Base-by-base conservation (phyloP, 2,329 filamentous ascomycete species). In the Fusarium miscanthi region DNA sequence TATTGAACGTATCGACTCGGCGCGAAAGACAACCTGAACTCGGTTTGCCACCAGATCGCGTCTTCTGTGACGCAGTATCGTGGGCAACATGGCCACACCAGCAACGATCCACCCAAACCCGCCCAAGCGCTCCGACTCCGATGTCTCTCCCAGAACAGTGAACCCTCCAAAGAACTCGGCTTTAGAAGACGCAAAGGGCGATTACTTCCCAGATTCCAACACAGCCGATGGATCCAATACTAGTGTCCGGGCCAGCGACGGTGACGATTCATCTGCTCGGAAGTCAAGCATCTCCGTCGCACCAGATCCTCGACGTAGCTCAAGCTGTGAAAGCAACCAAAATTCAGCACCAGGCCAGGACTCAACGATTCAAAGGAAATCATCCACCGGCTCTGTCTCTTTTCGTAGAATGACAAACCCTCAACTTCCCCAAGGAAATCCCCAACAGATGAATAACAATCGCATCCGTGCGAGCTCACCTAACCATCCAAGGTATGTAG, bases 391-490 rank as follows among this genome's bases (percentile, higher is more conserved):
- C 35, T 87, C 85, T 19, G 82, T 88, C 58, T 82, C 82, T 13
- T 88, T 88, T 72, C 83, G 82, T 7, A 77, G 80, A n/a, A 82
- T 82, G 33, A 78, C 76, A 2, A 82, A 87, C 69, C 84, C 84
- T 8, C 79, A 80, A 25, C 78, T 88, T 23, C 86, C 86, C 8
- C 86, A 87, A 67, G 86, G 86, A 31, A 71, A 77, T 7, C 85
- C 85, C 65, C 84, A 85, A 65, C 82, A 81, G 59, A 85, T 85
- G 49, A 80, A 82, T 56, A 83, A 81, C 38, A 78, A 72, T 56
- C 82, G 85, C 30, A 84, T 84, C 51, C 79, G 84, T 60, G 83
- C 79, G 30, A 84, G 82, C 41, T 88, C 87, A 31, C 87, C 87
- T 30, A 82, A 84, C 37, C 84, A 86, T 67, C 74, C 79, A 63